These are phyloP conservation scores for Aspergillus clavatus DNA, from an alignment of 2,329 filamentous ascomycete genomes.

Conservation along the genomic window DNA sequence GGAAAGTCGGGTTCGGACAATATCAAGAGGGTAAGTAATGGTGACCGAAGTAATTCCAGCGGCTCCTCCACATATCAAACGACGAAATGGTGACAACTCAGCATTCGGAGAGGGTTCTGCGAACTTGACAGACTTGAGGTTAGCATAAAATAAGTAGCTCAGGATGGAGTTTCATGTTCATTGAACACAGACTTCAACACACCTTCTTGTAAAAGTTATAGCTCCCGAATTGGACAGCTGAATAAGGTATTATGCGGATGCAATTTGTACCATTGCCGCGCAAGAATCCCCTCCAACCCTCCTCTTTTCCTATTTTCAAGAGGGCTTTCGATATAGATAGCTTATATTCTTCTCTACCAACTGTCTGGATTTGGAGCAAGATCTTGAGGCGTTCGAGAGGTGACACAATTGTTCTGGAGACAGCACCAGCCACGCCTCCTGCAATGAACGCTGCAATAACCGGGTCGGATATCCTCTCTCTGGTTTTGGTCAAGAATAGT, in stretches of 20 bases:
- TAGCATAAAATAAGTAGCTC: slow-evolving; percentile 11
- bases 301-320: slow-evolving; percentile 92
- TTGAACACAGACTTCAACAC: slow-evolving; percentile 20
- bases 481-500: slow-evolving; percentile 23
- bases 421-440: slow-evolving; percentile 88
- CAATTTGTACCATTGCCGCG: slow-evolving; percentile 97
- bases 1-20: slow-evolving; percentile 89
- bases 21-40: slow-evolving; percentile 93
- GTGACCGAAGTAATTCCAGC: slow-evolving; percentile 95
- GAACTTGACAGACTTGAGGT: slow-evolving; percentile 45
- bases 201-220: slow-evolving; percentile 97
- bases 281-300: slow-evolving; percentile 97
- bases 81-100: slow-evolving; percentile 66
- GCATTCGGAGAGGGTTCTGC: slow-evolving; percentile 72
- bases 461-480: slow-evolving; percentile 64
- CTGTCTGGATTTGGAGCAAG: slow-evolving; percentile 92
- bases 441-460: slow-evolving; percentile 89
- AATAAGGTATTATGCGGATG: slow-evolving; percentile 96
- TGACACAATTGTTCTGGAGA: slow-evolving; percentile 96
- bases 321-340: slow-evolving; percentile 84
- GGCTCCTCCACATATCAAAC: slow-evolving; percentile 82
- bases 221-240: slow-evolving; percentile 94
- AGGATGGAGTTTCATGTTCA: neutral
- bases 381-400: slow-evolving; percentile 96
- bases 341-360: slow-evolving; percentile 86